A percentile compares a stretch with the other conserved stretches of the same genome.
Conservation (phyloP, 768 basidiomycete species). For the Pleurotus giganteus region DNA sequence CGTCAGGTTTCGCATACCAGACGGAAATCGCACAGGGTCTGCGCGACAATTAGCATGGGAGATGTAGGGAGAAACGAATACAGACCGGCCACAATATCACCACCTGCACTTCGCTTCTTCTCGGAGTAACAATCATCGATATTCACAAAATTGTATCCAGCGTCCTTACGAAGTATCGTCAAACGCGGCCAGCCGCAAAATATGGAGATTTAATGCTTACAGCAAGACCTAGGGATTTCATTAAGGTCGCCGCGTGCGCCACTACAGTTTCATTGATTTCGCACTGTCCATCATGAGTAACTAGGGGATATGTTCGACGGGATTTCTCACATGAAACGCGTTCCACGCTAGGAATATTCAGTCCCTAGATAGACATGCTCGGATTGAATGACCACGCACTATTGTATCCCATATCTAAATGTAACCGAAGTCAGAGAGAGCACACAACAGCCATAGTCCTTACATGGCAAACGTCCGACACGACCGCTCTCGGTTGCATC, state of each 20-base stretch:
- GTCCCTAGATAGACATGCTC: not conserved
- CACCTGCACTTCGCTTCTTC: conserved; percentile 46
- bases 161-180: conserved; percentile 33
- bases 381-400: not conserved
- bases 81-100: conserved; percentile 58
- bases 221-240: not conserved
- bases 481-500: not conserved
- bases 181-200: not conserved
- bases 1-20: conserved; percentile 57
- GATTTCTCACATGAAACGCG: conserved; percentile 4
- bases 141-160: conserved; percentile 58
- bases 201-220: not conserved
- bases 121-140: conserved; percentile 68
- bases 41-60: not conserved
- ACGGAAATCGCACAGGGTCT: conserved; percentile 53
- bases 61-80: not conserved
- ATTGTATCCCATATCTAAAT: not conserved
- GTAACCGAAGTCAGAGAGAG: not conserved
- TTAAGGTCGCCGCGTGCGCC: not conserved
- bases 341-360: conserved; percentile 4
- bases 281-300: not conserved
- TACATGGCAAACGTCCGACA: conserved; percentile 4
- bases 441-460: not conserved
- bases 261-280: conserved; percentile 7
- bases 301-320: not conserved